Evolutionary conservation across 2,329 filamentous ascomycete genomes (phyloP).

Genomic region (Xylariaceae sp.): DNA sequence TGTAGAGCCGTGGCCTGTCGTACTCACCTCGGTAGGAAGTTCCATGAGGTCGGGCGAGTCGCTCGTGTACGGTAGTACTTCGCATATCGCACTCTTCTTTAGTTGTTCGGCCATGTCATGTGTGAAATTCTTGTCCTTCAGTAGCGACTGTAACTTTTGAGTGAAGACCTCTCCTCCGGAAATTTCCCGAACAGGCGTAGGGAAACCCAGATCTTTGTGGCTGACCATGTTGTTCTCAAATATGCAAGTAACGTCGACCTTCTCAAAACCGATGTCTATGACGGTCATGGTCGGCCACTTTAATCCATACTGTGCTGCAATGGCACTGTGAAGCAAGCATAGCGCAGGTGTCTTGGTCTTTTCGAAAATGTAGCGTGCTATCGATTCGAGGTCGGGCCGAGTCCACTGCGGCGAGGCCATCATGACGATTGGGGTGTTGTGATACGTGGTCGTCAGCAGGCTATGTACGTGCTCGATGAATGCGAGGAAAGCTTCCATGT

Average conservation of each 20-base stretch:
- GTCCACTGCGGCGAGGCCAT: slow-evolving; percentile 90
- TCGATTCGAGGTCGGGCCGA: slow-evolving; percentile 76
- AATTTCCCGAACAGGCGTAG: slow-evolving; percentile 34
- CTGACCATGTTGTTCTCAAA: slow-evolving; percentile 73
- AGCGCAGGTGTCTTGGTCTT: slow-evolving; percentile 94
- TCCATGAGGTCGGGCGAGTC: slow-evolving; percentile 43
- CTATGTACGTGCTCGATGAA: slow-evolving; percentile 90
- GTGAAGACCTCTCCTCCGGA: slow-evolving; percentile 91
- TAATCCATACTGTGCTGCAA: slow-evolving; percentile 83
- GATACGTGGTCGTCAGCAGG: slow-evolving; percentile 83
- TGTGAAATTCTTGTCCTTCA: slow-evolving; percentile 56
- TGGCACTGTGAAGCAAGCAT: slow-evolving; percentile 81
- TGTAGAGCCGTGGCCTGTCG: slow-evolving; percentile 19
- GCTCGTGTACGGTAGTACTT: slow-evolving; percentile 56
- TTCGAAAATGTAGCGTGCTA: slow-evolving; percentile 94
- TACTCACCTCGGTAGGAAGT: slow-evolving; percentile 37
- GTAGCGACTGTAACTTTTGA: slow-evolving; percentile 61
- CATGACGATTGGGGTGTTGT: slow-evolving; percentile 92
- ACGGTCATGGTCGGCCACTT: slow-evolving; percentile 74
- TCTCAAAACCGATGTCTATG: slow-evolving; percentile 86
- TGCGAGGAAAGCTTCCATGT: slow-evolving; percentile 92
- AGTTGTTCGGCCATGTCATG: slow-evolving; percentile 67
- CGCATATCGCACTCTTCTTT: slow-evolving; percentile 63
- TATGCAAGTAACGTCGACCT: slow-evolving; percentile 89
- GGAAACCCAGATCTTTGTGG: slow-evolving; percentile 60